Percentiles rank a stretch among this genome's conserved stretches.
phyloP scores from a whole-genome alignment of 2,329 filamentous ascomycete genomes.

The Amylocarpus encephaloides region DNA sequence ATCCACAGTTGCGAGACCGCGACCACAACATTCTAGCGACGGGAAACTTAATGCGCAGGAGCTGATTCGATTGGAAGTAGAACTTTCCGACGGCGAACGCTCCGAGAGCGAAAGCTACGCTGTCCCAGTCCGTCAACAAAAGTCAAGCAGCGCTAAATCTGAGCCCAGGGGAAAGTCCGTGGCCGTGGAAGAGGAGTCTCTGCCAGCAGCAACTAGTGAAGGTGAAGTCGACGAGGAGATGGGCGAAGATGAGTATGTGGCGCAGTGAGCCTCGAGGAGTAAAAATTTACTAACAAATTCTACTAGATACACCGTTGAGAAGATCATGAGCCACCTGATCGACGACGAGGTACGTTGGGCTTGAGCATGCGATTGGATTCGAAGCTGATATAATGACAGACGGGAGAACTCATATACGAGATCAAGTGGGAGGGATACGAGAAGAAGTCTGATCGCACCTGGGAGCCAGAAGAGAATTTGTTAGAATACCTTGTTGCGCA shows the following conservation, averaged over 20 bases:
- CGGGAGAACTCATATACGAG: slow-evolving; percentile 51
- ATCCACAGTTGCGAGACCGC: neutral
- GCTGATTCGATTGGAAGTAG: slow-evolving; percentile 22
- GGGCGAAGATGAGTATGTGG: slow-evolving; percentile 42
- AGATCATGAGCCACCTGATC: slow-evolving; percentile 61
- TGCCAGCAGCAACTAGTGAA: slow-evolving; percentile 23
- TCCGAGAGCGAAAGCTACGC: slow-evolving; percentile 29
- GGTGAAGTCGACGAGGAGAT: slow-evolving; percentile 35
- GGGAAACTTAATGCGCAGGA: neutral
- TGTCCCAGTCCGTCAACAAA: slow-evolving; percentile 21
- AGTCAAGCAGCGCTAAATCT: neutral
- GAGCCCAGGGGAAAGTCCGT: slow-evolving; percentile 19
- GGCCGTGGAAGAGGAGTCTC: slow-evolving; percentile 19
- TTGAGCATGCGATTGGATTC: neutral
- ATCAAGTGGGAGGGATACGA: slow-evolving; percentile 81
- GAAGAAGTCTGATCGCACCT: slow-evolving; percentile 63
- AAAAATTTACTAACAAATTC: slow-evolving; percentile 13
- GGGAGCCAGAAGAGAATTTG: slow-evolving; percentile 72
- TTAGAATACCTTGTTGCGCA: slow-evolving; percentile 33
- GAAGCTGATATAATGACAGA: slow-evolving; percentile 14
- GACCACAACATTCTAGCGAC: neutral
- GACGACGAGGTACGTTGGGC: slow-evolving; percentile 43
- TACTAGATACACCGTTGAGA: slow-evolving; percentile 65
- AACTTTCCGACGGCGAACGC: slow-evolving; percentile 28
- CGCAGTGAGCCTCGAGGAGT: no score